Evolutionary conservation across 192 early-diverging fungal genomes (phyloP).

Genomic region (Coemansia sp.): DNA sequence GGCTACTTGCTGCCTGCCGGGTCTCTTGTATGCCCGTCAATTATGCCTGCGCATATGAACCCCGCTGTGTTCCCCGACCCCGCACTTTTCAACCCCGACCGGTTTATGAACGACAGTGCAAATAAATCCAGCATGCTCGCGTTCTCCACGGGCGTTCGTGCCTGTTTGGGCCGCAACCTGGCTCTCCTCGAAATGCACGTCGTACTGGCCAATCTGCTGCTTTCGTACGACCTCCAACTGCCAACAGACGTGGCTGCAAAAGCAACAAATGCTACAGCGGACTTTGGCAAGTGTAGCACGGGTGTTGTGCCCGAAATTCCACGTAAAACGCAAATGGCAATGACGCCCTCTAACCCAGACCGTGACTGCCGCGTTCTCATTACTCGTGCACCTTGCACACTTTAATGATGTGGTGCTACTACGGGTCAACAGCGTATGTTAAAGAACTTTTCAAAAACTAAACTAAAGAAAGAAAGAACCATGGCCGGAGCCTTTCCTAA

Average conservation of each 20-base stretch:
- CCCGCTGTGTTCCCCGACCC: constrained; percentile 19
- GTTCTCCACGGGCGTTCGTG: constrained; percentile 56
- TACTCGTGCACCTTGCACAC: background rate
- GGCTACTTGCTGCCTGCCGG: constrained; percentile 45
- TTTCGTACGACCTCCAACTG: constrained; percentile 24
- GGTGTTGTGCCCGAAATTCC: constrained; percentile 26
- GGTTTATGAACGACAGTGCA: constrained; percentile 24
- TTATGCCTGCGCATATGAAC: constrained; percentile 38
- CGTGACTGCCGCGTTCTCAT: constrained; percentile 40
- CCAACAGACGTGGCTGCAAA: background rate
- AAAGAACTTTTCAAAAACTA: too few species aligned
- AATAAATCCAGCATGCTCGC: constrained; percentile 33
- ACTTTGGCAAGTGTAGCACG: background rate
- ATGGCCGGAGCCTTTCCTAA: too few species aligned
- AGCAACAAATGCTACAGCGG: background rate
- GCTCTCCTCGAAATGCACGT: constrained; percentile 55
- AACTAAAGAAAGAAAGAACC: too few species aligned
- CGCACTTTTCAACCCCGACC: constrained; percentile 35
- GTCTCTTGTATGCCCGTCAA: constrained; percentile 41
- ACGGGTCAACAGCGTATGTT: too few species aligned
- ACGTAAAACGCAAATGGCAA: constrained; percentile 33
- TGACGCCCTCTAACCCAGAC: constrained; percentile 34
- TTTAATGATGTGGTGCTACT: too few species aligned
- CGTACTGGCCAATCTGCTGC: constrained; percentile 46
- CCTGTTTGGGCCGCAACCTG: constrained; percentile 54